Evolutionary conservation across 108 stramenopile genomes (phyloP), one percentile per base, ranked within the genome.

Genomic region (Nitzschia sp.): DNA sequence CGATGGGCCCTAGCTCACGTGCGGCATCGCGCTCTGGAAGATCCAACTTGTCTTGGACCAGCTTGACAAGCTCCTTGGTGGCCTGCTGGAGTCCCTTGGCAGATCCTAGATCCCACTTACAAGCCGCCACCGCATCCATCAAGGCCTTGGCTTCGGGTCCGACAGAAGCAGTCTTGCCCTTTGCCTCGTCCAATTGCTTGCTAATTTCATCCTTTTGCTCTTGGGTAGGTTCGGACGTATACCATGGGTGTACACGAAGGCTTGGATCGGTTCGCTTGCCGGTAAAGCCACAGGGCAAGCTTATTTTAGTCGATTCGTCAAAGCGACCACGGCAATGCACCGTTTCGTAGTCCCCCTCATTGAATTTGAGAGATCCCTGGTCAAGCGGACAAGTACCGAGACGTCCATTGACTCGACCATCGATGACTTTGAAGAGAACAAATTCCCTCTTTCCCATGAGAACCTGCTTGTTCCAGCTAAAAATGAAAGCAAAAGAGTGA

Each of bases 331-430:
- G 56, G 72, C 89, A 93, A 36, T 58, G 19, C 0, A 75, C 59
- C 15, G 54, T 54, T 1, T 70, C 76, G 19, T 62, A 81, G 48
- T 81, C 81, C 17, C 79, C 82, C 3, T 91, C 85, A 15, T 59
- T 45, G 17, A 89, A 77, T 46, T 87, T 85, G 9, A 90, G 59
- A n/a, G 64, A 42, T 19, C 92, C 92, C 31, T 74, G 77, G 73
- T 87, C 88, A 1, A 85, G 49, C 3, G 78, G 81, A 36, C 92
- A 93, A 26, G 66, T 59, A n/a, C 75, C 85, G 36, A 94, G 53
- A 2, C 93, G 79, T 17, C 93, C 93, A 77, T 89, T 65, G 15
- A 84, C 61, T 58, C 77, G 64, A 6, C 89, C 92, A 73, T 94
- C 92, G 34, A 91, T 57, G 48, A 80, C 80, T 63, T 89, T 85